A percentile compares a stretch with the other conserved stretches of the same genome.
Conservation (phyloP, 1,284 basidiomycete genomes). For the Boletus hoseneyae region DNA sequence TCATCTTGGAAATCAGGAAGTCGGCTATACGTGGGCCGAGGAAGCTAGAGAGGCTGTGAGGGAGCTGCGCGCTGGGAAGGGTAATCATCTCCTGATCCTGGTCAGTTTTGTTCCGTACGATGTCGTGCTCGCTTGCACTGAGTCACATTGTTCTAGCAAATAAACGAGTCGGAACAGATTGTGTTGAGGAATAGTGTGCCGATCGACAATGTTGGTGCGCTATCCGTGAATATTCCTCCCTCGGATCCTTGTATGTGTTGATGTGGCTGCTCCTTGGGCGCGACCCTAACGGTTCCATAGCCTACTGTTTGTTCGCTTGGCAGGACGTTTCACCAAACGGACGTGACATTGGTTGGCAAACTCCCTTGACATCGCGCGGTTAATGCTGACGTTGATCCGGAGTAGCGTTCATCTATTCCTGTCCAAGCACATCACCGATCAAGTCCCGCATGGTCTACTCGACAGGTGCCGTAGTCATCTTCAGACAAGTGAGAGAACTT, state of each 20-base stretch:
- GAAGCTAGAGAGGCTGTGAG: conserved; percentile 64
- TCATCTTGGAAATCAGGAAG: conserved; percentile 49
- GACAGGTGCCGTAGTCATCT: conserved; percentile 58
- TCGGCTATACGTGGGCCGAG: conserved; percentile 62
- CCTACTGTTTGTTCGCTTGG: conserved; percentile 77
- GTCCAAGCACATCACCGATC: conserved; percentile 75
- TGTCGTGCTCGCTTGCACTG: background rate
- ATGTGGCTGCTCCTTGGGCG: conserved; percentile 6
- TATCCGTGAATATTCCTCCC: conserved; percentile 49
- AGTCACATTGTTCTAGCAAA: conserved; percentile 42
- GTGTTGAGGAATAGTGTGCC: conserved; percentile 39
- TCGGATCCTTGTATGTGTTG: conserved; percentile 47
- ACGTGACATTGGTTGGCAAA: conserved; percentile 53
- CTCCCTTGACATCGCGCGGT: background rate
- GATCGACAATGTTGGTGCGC: conserved; percentile 39
- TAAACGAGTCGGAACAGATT: conserved; percentile 59
- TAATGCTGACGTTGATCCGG: conserved; percentile 10
- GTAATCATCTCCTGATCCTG: conserved; percentile 56
- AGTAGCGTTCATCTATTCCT: conserved; percentile 84
- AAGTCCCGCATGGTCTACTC: conserved; percentile 88
- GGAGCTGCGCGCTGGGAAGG: conserved; percentile 48
- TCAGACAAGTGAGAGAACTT: conserved; percentile 52
- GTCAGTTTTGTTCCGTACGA: conserved; percentile 37
- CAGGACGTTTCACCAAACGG: conserved; percentile 44
- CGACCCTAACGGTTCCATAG: conserved; percentile 30